Evolutionary conservation across 345 rosid genomes (phyloP), one percentile per base, ranked within the genome.

Genomic region (Crucihimalaya himalaica): DNA sequence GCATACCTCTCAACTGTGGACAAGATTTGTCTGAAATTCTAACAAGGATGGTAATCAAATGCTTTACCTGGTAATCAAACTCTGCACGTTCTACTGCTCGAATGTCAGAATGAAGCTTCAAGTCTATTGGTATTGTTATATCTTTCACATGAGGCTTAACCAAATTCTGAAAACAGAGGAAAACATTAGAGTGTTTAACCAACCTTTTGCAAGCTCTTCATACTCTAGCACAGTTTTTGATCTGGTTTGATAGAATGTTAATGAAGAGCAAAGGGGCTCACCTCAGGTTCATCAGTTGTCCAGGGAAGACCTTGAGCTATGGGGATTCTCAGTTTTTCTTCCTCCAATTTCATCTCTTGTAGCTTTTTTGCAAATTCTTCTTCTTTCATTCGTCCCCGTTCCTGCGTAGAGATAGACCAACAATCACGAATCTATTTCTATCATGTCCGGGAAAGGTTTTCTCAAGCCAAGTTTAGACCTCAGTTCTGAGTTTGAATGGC

Each of bases 271-370:
- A 25, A 53, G 19, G 31, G 13, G 39, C 78, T 79, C 63, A 89
- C 99, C 88, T 95, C 96, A 19, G 98, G 97, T 60, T 89, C 99
- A 71, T 95, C 99, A 45, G 97, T 92, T 69, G 99, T 96, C 87
- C 86, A 90, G 16, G 99, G 98, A 70, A 90, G 92, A 67, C 97
- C 98, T 83, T 90, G 98, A 18, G 99, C 99, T 29, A 86, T 60
- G 0, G 97, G 99, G 39, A 89, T 79, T 63, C 97, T 82, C 75
- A 57, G 81, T 68, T 72, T 96, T 78, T 85, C 89, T 79, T 87
- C 89, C 68, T 87, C 93, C 7, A 58, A 20, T 82, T 71, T 79
- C 88, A 84, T 84, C 78, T 92, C 93, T 53, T 83, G 91, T 47
- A 90, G 28, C 83, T 86, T 96, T 86, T 89, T 90, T 71, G 77